Percentiles rank a stretch among this genome's conserved stretches.
phyloP scores from a whole-genome alignment of 306 rosid genomes.

The Trifolium subterraneum region DNA sequence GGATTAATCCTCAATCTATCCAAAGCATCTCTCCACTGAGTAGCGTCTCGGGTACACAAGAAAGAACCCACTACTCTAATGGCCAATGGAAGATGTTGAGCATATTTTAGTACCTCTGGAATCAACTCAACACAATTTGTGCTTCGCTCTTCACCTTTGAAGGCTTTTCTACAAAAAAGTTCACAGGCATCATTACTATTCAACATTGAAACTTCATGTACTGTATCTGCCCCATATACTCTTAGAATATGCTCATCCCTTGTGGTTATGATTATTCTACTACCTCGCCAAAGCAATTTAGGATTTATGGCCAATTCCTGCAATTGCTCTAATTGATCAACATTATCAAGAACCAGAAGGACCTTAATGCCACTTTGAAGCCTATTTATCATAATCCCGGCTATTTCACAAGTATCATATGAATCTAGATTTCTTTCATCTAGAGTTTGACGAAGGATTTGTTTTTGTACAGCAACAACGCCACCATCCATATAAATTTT shows the following conservation, averaged over 20 bases:
- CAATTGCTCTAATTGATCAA: conserved; percentile 29
- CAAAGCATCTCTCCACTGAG: conserved; percentile 32
- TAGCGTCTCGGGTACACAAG: conserved; percentile 22
- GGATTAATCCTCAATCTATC: conserved; percentile 9
- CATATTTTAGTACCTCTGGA: conserved; percentile 20
- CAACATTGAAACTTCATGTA: conserved; percentile 14
- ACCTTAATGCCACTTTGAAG: not conserved
- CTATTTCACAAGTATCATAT: not conserved
- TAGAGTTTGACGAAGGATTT: conserved; percentile 26
- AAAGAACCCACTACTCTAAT: conserved; percentile 38
- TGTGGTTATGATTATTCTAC: conserved; percentile 36
- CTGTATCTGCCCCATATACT: not conserved
- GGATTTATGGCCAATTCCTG: conserved; percentile 20
- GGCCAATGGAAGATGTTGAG: conserved; percentile 21
- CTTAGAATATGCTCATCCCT: conserved; percentile 30
- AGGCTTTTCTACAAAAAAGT: conserved; percentile 31
- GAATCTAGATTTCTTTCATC: not conserved
- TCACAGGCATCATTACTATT: conserved; percentile 1
- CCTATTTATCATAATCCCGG: conserved; percentile 13
- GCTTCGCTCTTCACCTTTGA: not conserved
- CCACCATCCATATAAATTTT: conserved; percentile 21
- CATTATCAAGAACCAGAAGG: conserved; percentile 40
- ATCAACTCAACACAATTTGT: not conserved
- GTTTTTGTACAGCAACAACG: not conserved
- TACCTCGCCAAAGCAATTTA: not conserved